Base-by-base conservation (phyloP, 441 rosid species). In the Raphanus hybrid region DNA sequence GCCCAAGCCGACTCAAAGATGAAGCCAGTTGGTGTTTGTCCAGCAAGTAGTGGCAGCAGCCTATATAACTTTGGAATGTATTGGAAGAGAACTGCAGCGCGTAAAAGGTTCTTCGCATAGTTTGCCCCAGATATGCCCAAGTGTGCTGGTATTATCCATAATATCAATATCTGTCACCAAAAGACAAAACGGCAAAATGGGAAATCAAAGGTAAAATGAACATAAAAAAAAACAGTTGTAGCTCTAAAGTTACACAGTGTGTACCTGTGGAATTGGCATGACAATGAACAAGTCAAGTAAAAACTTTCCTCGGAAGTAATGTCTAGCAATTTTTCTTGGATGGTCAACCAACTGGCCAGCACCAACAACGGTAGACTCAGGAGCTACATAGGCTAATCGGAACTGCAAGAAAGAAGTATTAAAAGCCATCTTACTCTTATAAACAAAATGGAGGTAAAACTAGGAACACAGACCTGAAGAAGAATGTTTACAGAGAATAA, bases 1-100 rank as follows among this genome's bases (percentile, higher is more conserved):
- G 89, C 92, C 97, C 93, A 86, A 55, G 95, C 97, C 0, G 97
- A 92, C 90, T 94, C 97, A 84, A 94, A 92, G 70, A 92, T 82
- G 72, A 91, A 89, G 50, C 95, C 92, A 0, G 75, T 82, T 8
- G 94, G 86, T 67, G 97, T 87, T 73, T 84, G 92, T 6, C 98
- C 97, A 67, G 88, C 87, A 76, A 94, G 85, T 80, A 87, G 76
- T 61, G 97, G 97, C 32, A 87, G 76, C 78, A 94, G 83, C 73
- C 95, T 90, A 74, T 78, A 92, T 71, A 92, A 82, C 77, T 92
- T 91, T 61, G 97, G 97, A 63, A 87, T 50, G 72, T 94, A 88
- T 71, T 94, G 97, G 81, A 88, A 34, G 76, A 92, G 92, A 77
- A 94, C 84, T 5, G 88, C 87, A 3, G 80, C 79, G 0, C 92